These are phyloP conservation scores for Xylariaceae sp. DNA, from an alignment of 2,329 filamentous ascomycete genomes.

Conservation along the genomic window DNA sequence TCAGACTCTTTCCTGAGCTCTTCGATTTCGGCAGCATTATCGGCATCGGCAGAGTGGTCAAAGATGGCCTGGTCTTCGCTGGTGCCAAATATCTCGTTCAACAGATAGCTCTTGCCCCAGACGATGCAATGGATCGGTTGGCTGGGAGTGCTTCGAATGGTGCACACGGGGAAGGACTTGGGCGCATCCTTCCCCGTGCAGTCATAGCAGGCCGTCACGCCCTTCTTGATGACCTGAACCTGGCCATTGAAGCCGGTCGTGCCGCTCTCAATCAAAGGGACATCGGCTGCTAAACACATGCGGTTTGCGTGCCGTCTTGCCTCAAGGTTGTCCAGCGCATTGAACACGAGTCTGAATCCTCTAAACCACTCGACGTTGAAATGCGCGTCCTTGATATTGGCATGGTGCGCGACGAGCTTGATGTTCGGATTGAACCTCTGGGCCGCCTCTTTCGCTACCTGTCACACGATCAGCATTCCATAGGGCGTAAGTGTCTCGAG, in stretches of 20 bases:
- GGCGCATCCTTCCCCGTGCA: slow-evolving; percentile 84
- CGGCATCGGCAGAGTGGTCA: slow-evolving; percentile 70
- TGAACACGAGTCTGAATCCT: slow-evolving; percentile 81
- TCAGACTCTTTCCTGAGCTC: slow-evolving; percentile 79
- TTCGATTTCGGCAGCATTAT: slow-evolving; percentile 82
- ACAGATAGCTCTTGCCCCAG: slow-evolving; percentile 93
- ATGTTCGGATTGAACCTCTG: slow-evolving; percentile 83
- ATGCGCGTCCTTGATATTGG: slow-evolving; percentile 83
- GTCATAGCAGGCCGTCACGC: slow-evolving; percentile 90
- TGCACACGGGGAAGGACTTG: slow-evolving; percentile 93
- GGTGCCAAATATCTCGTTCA: slow-evolving; percentile 88
- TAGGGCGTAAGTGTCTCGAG: slow-evolving; percentile 22
- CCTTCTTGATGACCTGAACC: slow-evolving; percentile 92
- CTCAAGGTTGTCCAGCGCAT: slow-evolving; percentile 92
- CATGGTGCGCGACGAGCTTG: slow-evolving; percentile 81
- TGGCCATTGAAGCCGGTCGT: slow-evolving; percentile 98
- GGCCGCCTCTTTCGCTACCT: slow-evolving; percentile 90
- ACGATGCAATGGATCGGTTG: slow-evolving; percentile 98
- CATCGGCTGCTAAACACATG: slow-evolving; percentile 88
- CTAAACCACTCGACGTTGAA: slow-evolving; percentile 89
- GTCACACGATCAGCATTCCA: slow-evolving; percentile 15
- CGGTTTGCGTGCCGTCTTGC: slow-evolving; percentile 91
- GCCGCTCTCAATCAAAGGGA: slow-evolving; percentile 90
- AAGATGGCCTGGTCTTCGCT: slow-evolving; percentile 81
- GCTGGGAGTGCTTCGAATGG: slow-evolving; percentile 90